These are phyloP conservation scores for Pseudogymnoascus sp. DNA, from an alignment of 2,329 filamentous ascomycete genomes.

Conservation along the genomic window DNA sequence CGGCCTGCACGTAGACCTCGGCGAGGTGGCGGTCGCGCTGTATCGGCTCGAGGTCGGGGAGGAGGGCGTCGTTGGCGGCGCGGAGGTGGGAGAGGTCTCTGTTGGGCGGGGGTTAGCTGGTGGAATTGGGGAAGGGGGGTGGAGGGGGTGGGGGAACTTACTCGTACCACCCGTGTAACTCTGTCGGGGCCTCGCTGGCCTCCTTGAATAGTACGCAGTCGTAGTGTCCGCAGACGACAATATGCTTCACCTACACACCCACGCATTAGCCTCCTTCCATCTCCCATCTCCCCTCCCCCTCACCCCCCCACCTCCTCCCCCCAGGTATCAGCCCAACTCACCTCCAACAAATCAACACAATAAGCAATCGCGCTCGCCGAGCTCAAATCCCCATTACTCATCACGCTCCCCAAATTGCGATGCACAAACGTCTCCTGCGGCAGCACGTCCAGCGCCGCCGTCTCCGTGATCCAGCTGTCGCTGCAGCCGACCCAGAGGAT, in stretches of 20 bases:
- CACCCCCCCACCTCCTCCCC: not conserved
- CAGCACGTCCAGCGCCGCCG: conserved; percentile 50
- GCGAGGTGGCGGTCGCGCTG: conserved; percentile 45
- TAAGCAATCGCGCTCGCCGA: conserved; percentile 55
- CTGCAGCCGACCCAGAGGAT: conserved; percentile 63
- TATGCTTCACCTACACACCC: conserved; percentile 39
- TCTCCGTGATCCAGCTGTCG: conserved; percentile 59
- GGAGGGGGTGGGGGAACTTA: conserved; percentile 28
- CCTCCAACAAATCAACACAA: conserved; percentile 52
- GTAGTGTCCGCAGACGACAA: conserved; percentile 48
- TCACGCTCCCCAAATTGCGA: conserved; percentile 61
- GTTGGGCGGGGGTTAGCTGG: not conserved
- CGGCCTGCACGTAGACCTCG: conserved; percentile 54
- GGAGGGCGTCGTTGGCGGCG: conserved; percentile 12
- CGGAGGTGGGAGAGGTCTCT: conserved; percentile 22
- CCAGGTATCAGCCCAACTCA: conserved; percentile 26
- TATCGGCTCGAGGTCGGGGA: conserved; percentile 16
- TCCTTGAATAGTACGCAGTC: conserved; percentile 45
- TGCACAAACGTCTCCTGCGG: conserved; percentile 64
- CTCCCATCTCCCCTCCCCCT: not conserved
- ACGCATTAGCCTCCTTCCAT: not conserved
- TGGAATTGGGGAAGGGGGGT: not conserved
- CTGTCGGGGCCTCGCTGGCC: conserved; percentile 29
- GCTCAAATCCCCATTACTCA: conserved; percentile 52
- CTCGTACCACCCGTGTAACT: conserved; percentile 47